These are phyloP conservation scores for Zygosaccharomyces lentus DNA, from an alignment of 805 yeast genomes.

Conservation along the genomic window DNA sequence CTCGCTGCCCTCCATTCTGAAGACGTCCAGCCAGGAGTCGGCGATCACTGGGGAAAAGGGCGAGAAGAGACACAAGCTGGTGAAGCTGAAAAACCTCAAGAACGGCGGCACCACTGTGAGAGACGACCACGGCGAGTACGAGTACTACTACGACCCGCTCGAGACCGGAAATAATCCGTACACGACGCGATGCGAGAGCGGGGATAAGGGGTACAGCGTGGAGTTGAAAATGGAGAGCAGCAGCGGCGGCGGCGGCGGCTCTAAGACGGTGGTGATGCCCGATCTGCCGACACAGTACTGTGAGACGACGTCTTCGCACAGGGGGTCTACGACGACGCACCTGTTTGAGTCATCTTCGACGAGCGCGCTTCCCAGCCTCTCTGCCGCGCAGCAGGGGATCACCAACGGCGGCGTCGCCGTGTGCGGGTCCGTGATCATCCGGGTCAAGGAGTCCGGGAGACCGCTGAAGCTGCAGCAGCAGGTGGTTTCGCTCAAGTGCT, in stretches of 20 bases:
- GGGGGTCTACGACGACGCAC: slow-evolving; percentile 8
- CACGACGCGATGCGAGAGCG: slow-evolving; percentile 8
- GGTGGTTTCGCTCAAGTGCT: slow-evolving; percentile 19
- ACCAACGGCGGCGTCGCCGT: slow-evolving; percentile 10
- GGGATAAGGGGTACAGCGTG: slow-evolving; percentile 14
- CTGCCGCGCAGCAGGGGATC: not conserved
- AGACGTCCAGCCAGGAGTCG: not conserved
- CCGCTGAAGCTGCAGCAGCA: slow-evolving; percentile 14
- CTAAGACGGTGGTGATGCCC: slow-evolving; percentile 15
- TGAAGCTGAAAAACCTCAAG: slow-evolving; percentile 16
- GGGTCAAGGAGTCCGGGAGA: slow-evolving; percentile 4
- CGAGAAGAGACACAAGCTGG: slow-evolving; percentile 6
- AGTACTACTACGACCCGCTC: slow-evolving; percentile 19
- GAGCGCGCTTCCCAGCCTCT: slow-evolving; percentile 8
- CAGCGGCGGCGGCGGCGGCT: slow-evolving; percentile 1
- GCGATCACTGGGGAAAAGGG: not conserved
- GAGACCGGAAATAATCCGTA: slow-evolving; percentile 17
- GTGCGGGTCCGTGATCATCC: slow-evolving; percentile 10
- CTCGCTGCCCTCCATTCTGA: not conserved
- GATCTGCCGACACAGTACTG: slow-evolving; percentile 13
- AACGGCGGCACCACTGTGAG: slow-evolving; percentile 23
- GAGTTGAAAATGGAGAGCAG: slow-evolving; percentile 14
- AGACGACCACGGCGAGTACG: slow-evolving; percentile 16
- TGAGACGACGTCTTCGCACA: slow-evolving; percentile 7
- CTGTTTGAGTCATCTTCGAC: slow-evolving; percentile 11